Evolutionary conservation across 495 filamentous ascomycete species (phyloP), one percentile per base, ranked within the genome.

Genomic region (Bathelium albidoporum): DNA sequence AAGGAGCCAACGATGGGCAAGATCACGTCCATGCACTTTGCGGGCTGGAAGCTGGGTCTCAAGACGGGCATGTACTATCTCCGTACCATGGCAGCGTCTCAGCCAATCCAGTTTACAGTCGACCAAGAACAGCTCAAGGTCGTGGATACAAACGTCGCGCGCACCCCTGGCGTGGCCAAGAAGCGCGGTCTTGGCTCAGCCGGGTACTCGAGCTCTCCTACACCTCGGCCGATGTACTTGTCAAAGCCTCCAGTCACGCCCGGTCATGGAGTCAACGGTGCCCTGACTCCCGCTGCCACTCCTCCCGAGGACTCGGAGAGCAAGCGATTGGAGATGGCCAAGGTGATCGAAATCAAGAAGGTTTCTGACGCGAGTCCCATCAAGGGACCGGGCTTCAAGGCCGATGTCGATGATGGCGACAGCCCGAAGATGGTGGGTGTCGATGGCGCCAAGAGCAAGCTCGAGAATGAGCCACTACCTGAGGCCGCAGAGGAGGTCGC

Each of bases 41-140:
- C 95, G 41, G 94, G 94, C 67, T 98, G 94, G 94, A 98, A 97
- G 81, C 85, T 96, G 70, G 94, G 94, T 70, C 83, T 98, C 64
- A 98, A 98, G 86, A 98, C 94, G 12, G 94, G 94, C 77, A 97
- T 98, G 95, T 98, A 98, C 85, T 98, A 98, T 76, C 87, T 98
- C 67, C 91, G 94, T 70, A 98, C 94, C 44, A 95, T 95, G 86
- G 94, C 94, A 62, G 94, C 94, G 22, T 90, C 90, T 3, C 90
- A 91, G 44, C 94, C 94, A 61, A 98, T 98, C 69, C 94, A 98
- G 77, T 98, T 98, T 80, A 98, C 94, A 5, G 94, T 98, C 70
- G 94, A 98, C 78, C 94, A 98, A 79, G 91, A 96, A 76, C 86
- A 89, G 55, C 89, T 98, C 65, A 88, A 89, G 78, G 90, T 96